Conservation (phyloP, 441 rosid genomes). For the Viola pubescens region DNA sequence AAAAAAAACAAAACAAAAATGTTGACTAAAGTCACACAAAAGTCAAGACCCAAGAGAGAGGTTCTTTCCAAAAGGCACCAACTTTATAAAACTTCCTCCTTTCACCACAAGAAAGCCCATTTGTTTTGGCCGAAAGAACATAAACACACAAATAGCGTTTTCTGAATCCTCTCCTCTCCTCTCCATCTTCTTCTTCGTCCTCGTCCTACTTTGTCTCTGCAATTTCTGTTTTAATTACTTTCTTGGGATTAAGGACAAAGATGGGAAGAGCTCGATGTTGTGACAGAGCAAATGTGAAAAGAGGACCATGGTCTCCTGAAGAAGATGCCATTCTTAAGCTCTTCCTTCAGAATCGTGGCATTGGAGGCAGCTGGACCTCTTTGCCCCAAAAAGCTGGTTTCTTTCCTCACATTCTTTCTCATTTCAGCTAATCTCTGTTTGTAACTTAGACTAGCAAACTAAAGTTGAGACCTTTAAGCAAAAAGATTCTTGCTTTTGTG, state of each 20-base stretch:
- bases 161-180: neutral
- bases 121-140: neutral
- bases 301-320: slow-evolving; percentile 64
- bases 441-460: no score
- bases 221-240: neutral
- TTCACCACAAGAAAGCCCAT: neutral
- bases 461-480: no score
- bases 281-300: slow-evolving; percentile 48
- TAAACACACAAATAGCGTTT: neutral
- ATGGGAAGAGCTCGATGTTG: slow-evolving; percentile 70
- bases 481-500: no score
- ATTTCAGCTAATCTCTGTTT: neutral
- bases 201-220: neutral
- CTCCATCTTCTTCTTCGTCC: neutral
- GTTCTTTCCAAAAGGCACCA: neutral
- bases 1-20: neutral
- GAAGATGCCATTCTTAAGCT: slow-evolving; percentile 48
- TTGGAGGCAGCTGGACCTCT: slow-evolving; percentile 49
- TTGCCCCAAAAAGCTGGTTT: slow-evolving; percentile 54
- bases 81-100: neutral
- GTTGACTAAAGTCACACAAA: neutral
- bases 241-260: slow-evolving; percentile 5
- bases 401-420: neutral
- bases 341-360: slow-evolving; percentile 37
- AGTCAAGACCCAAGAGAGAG: neutral